Evolutionary conservation across 2,329 filamentous ascomycete species (phyloP).

Genomic region (Fusarium penzigii): DNA sequence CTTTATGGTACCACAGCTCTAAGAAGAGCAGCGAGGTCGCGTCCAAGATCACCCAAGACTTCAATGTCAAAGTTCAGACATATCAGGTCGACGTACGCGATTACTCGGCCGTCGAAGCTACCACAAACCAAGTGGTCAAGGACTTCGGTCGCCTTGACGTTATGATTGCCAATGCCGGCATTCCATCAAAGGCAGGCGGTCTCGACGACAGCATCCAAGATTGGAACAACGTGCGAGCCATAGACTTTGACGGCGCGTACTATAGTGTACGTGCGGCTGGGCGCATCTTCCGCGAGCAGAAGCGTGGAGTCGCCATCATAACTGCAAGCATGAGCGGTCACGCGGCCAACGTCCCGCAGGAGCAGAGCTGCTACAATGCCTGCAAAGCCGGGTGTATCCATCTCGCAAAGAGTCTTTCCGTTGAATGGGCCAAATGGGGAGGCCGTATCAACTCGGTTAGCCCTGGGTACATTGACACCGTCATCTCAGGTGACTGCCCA

Average conservation of each 20-base stretch:
- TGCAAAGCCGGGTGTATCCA: slow-evolving; percentile 45
- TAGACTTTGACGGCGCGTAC: slow-evolving; percentile 44
- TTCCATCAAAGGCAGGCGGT: slow-evolving; percentile 38
- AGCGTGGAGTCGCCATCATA: slow-evolving; percentile 40
- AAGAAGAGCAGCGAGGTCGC: slow-evolving; percentile 7
- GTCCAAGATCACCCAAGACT: slow-evolving; percentile 13
- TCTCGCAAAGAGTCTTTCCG: slow-evolving; percentile 41
- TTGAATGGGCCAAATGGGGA: slow-evolving; percentile 45
- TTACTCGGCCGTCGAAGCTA: slow-evolving; percentile 27
- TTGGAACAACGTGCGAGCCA: slow-evolving; percentile 34
- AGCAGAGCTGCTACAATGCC: slow-evolving; percentile 44
- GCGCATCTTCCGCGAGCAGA: slow-evolving; percentile 35
- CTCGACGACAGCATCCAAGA: slow-evolving; percentile 37
- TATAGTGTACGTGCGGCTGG: slow-evolving; percentile 45
- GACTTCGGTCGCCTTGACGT: slow-evolving; percentile 44
- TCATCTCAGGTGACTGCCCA: slow-evolving; percentile 23
- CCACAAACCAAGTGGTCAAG: slow-evolving; percentile 31
- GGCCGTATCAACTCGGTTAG: slow-evolving; percentile 41
- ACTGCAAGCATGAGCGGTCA: slow-evolving; percentile 42
- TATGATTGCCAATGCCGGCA: slow-evolving; percentile 44
- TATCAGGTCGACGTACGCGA: slow-evolving; percentile 21
- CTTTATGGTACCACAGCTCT: slow-evolving; percentile 16
- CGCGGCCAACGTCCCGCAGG: slow-evolving; percentile 43
- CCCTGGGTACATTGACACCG: slow-evolving; percentile 29
- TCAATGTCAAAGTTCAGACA: slow-evolving; percentile 15